A percentile compares a stretch with the other conserved stretches of the same genome.
Evolutionary conservation across 495 filamentous ascomycete species (phyloP).

Genomic region (Penicillium maclennaniae): DNA sequence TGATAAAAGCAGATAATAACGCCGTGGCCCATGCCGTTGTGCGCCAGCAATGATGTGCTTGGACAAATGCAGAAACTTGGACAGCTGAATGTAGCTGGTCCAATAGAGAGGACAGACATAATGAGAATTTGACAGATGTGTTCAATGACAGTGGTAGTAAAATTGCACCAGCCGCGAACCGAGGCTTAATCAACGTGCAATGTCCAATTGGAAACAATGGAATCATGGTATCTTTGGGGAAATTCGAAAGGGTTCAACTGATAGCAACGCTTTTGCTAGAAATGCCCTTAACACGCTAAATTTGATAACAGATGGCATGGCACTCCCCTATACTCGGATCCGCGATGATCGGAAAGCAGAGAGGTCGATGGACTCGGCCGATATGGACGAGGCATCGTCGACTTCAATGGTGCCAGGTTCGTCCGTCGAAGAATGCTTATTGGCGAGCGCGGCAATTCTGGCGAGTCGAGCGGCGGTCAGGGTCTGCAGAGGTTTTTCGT

Average conservation of each 20-base stretch:
- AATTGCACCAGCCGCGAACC: not conserved
- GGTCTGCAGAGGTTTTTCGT: conserved; percentile 13
- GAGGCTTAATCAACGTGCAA: not conserved
- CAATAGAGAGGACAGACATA: conserved; percentile 1
- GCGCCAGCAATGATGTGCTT: conserved; percentile 10
- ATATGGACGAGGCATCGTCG: conserved; percentile 35
- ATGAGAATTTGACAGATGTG: not conserved
- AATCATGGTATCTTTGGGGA: conserved; percentile 9
- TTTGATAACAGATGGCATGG: conserved; percentile 10
- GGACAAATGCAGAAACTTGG: conserved; percentile 20
- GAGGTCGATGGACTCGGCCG: conserved; percentile 41
- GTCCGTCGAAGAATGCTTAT: conserved; percentile 11
- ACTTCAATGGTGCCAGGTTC: conserved; percentile 36
- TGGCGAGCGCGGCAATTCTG: conserved; percentile 14
- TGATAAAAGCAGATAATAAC: conserved; percentile 5
- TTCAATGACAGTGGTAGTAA: not conserved
- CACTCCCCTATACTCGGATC: conserved; percentile 18
- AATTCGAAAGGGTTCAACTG: conserved; percentile 12
- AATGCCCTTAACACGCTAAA: conserved; percentile 24
- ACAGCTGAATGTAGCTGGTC: not conserved
- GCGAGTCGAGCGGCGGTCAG: conserved; percentile 21
- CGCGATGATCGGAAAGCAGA: conserved; percentile 40
- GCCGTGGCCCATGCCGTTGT: conserved; percentile 22
- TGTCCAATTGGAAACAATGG: conserved; percentile 4
- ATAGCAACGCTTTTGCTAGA: conserved; percentile 18